phyloP scores from a whole-genome alignment of 225 moss, liverwort and hornwort species.

The Sphagnum contortum region DNA sequence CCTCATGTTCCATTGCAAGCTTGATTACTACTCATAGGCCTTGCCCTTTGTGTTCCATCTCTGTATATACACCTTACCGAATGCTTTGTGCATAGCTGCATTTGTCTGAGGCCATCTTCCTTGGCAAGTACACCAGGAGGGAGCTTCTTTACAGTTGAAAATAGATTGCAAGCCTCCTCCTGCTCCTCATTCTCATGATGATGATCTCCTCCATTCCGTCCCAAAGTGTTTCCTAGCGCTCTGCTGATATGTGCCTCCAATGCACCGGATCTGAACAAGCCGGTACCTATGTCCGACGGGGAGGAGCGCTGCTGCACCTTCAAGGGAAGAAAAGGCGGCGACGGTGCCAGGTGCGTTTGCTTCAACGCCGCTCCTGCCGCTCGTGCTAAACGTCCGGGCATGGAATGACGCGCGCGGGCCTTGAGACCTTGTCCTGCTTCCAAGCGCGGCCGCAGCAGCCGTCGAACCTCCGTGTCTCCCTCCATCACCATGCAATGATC shows the following conservation, averaged over 20 bases:
- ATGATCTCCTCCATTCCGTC: constrained; percentile 10
- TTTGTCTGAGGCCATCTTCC: constrained; percentile 1
- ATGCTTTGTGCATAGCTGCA: constrained; percentile 32
- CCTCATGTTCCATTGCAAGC: too few species aligned
- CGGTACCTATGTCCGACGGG: constrained; percentile 18
- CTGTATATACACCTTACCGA: constrained; percentile 13
- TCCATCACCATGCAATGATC: too few species aligned
- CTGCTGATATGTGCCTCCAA: constrained; percentile 38
- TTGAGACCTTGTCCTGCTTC: constrained; percentile 21
- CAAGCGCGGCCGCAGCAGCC: constrained; percentile 5
- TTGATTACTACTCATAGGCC: too few species aligned
- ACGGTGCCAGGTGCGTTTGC: constrained; percentile 14
- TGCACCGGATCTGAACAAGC: constrained; percentile 28
- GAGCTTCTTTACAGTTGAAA: constrained; percentile 21
- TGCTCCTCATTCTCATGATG: too few species aligned
- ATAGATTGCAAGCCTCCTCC: constrained; percentile 17
- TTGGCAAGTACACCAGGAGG: constrained; percentile 2
- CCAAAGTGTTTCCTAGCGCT: constrained; percentile 28
- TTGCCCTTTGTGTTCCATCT: too few species aligned
- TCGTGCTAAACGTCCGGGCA: constrained; percentile 28
- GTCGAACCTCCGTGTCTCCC: too few species aligned
- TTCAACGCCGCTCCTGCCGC: constrained; percentile 28
- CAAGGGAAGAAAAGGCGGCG: constrained; percentile 11
- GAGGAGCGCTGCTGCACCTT: constrained; percentile 19
- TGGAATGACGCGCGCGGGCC: constrained; percentile 27